Base-by-base conservation (phyloP, 2,329 filamentous ascomycete genomes). In the Aspergillus versicolor region DNA sequence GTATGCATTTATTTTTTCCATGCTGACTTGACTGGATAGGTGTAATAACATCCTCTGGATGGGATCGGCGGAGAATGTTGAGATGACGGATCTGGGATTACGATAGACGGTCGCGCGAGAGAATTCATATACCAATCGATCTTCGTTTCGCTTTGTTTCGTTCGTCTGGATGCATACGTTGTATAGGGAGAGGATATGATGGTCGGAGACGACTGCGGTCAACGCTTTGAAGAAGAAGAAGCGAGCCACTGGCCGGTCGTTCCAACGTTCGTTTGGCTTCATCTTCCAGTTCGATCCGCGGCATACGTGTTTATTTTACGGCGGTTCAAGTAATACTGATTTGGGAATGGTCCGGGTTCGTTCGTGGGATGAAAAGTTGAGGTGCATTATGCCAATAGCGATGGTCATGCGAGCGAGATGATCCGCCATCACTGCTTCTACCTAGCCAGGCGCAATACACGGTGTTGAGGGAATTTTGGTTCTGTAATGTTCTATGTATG, bases 21-120 rank as follows among this genome's bases (percentile, higher is more conserved):
- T 27, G 22, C 50, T 57, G 11, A 57, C 37, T 43, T 34, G 17
- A 9, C 12, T n/a, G 21, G 47, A 19, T 52, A 91, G 90, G 72
- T 95, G 92, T 79, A 97, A 97, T 79, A 97, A 97, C 72, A 93
- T 97, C n/a, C 82, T 97, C 46, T 97, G 91, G 89, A 93, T 97
- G 69, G 84, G 82, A 37, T 81, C 79, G 42, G 81, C 81, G 24
- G 80, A 82, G 44, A 78, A 77, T 48, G 77, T 81, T 57, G 75
- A 79, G 63, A 79, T 76, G 77, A 78, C 70, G 55, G 73, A 78
- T 58, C 60, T 77, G 50, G 70, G 73, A 59, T 70, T 76, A 51
- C 63, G 63, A 62, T 65, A 65, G 54, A 59, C 37, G 38, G n/a
- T 43, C 47, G 40, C 44, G 49, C 53, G 52, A 38, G 52, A 58